These are phyloP conservation scores for Sphagnum fallax DNA, from an alignment of 228 moss, liverwort and hornwort species.

Conservation along the genomic window DNA sequence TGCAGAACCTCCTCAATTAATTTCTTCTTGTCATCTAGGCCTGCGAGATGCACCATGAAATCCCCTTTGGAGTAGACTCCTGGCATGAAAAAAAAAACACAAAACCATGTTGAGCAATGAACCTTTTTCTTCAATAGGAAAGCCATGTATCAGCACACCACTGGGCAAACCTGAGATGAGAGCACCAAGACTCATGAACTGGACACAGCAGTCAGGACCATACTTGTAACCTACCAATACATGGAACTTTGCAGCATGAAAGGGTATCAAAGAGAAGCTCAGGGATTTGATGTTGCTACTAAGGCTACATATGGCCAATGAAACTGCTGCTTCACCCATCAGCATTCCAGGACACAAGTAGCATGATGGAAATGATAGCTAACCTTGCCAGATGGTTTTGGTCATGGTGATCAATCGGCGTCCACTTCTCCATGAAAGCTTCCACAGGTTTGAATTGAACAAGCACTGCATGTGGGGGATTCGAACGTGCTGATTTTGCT, in stretches of 20 bases:
- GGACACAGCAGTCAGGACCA: too few relatives aligned
- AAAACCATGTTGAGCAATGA: background rate
- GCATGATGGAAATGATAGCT: background rate
- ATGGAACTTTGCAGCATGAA: background rate
- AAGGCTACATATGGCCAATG: too few relatives aligned
- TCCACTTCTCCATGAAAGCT: slow-evolving; percentile 86
- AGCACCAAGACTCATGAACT: too few relatives aligned
- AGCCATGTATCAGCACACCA: too few relatives aligned
- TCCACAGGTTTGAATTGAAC: slow-evolving; percentile 97
- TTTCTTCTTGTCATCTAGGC: slow-evolving; percentile 86
- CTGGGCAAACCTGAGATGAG: too few relatives aligned
- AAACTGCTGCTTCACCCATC: too few relatives aligned
- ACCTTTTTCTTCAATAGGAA: too few relatives aligned
- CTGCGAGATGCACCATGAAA: slow-evolving; percentile 97
- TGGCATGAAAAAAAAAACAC: slow-evolving; percentile 17
- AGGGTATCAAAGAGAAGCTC: background rate
- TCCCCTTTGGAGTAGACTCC: slow-evolving; percentile 96
- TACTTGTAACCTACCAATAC: too few relatives aligned
- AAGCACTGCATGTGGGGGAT: slow-evolving; percentile 95
- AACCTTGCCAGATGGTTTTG: slow-evolving; percentile 86
- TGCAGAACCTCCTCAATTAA: slow-evolving; percentile 78
- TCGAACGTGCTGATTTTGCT: slow-evolving; percentile 69
- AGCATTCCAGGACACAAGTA: too few relatives aligned
- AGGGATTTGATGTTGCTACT: too few relatives aligned
- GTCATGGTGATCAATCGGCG: slow-evolving; percentile 64